Base-by-base conservation (phyloP, 1,284 basidiomycete species). In the Ustilago shanxiensis region DNA sequence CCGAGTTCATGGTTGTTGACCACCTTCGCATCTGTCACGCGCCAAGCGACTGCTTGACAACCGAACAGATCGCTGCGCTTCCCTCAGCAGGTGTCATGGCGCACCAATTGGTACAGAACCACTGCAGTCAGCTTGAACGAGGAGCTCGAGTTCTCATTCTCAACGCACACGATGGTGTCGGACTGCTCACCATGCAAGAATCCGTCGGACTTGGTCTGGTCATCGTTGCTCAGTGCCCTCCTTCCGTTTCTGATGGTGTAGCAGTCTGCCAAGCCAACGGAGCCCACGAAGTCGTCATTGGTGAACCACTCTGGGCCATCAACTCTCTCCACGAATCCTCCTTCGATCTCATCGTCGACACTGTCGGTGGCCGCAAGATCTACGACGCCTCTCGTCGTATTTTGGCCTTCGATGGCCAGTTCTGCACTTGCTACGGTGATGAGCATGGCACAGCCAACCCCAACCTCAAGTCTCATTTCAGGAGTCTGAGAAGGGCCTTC, bases 331-430 rank as follows among this genome's bases (percentile, higher is more conserved):
- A 87, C 75, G 87, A 88, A 67, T 83, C 81, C 7, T 84, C 80
- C 53, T 88, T 87, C 70, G 85, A 87, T 57, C 79, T 86, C 16
- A 86, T 86, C 61, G 59, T 86, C 35, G 85, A 86, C 71, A 86
- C 85, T 2, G 66, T 85, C 20, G 85, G 85, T 28, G 86, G 83
- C 0, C 72, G 81, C 9, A 65, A 79, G 49, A 76, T 87, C 50
- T 88, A 88, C 82, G 87, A 88, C 54, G 87, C 86, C n/a, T 82
- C 86, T 3, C 80, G 87, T 33, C 81, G 87, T 4, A 82, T 88
- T 61, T 67, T 88, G 2, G 84, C 86, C 51, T 77, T 77, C 69
- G 75, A 84, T 4, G 87, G 86, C n/a, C 84, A 85, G 54, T 86
- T 79, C 63, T 78, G 77, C 33, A 86, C 85, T 2, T 85, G 85